A percentile compares a stretch with the other conserved stretches of the same genome.
Evolutionary conservation across 371 early-diverging fungal genomes (phyloP).

Genomic region (Circinella minor): DNA sequence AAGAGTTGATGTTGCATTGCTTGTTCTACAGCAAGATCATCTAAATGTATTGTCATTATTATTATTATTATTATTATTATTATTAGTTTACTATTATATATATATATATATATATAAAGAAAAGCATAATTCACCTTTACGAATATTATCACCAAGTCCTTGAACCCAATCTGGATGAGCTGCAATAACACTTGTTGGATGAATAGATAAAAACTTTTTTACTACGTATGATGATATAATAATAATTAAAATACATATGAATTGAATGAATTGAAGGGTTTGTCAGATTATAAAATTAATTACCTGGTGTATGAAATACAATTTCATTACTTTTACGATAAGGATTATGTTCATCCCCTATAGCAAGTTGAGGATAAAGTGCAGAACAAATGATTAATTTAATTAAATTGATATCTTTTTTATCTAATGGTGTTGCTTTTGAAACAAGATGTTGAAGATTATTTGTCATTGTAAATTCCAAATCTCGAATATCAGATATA

Average conservation of each 20-base stretch:
- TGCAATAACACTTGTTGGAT: slow-evolving; percentile 67
- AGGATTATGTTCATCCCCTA: slow-evolving; percentile 68
- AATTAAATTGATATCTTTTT: slow-evolving; percentile 52
- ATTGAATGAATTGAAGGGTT: no score
- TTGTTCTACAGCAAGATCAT: slow-evolving; percentile 47
- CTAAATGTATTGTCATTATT: slow-evolving; percentile 24
- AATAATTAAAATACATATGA: neutral
- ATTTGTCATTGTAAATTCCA: slow-evolving; percentile 68
- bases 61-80: no score
- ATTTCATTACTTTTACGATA: slow-evolving; percentile 61
- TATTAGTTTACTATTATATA: no score
- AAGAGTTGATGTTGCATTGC: slow-evolving; percentile 51
- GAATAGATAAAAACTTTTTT: slow-evolving; percentile 60
- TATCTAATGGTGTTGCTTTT: slow-evolving; percentile 41
- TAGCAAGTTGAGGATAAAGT: slow-evolving; percentile 70
- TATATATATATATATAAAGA: neutral
- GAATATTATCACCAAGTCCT: slow-evolving; percentile 38
- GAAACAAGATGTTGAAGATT: slow-evolving; percentile 42
- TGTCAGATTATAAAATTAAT: neutral
- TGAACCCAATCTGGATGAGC: slow-evolving; percentile 66
- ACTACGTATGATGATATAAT: slow-evolving; percentile 16
- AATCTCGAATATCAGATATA: slow-evolving; percentile 53
- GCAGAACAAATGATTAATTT: slow-evolving; percentile 67
- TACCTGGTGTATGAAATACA: slow-evolving; percentile 55
- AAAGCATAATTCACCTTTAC: slow-evolving; percentile 36